Evolutionary conservation across 345 rosid genomes (phyloP).

Genomic region (Eucalyptus urophylla): DNA sequence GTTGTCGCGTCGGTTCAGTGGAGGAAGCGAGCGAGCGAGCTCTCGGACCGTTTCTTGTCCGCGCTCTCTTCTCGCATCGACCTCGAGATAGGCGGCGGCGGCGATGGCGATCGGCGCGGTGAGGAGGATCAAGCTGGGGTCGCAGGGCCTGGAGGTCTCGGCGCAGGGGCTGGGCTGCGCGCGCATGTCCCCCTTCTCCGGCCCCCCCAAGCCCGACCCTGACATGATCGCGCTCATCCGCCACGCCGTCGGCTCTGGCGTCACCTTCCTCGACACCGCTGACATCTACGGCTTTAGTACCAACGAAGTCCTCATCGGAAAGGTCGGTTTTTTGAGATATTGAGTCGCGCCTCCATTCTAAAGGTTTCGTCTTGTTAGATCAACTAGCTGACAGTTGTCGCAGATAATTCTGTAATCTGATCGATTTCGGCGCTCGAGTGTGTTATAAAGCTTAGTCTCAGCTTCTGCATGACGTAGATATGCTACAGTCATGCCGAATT

Average conservation of each 20-base stretch:
- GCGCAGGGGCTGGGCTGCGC: not conserved
- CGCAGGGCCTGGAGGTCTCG: not conserved
- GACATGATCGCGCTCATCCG: conserved; percentile 42
- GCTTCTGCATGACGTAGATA: not conserved
- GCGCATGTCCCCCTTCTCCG: conserved; percentile 34
- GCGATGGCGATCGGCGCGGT: not conserved
- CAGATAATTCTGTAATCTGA: not conserved
- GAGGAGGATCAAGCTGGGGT: not conserved
- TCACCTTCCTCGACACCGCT: conserved; percentile 39
- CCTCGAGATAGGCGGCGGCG: not conserved
- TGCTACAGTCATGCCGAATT: not conserved
- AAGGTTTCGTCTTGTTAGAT: too few species aligned
- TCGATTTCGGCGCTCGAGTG: not conserved
- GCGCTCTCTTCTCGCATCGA: not conserved
- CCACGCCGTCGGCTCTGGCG: conserved; percentile 28
- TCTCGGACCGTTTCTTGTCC: not conserved
- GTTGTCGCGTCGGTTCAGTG: not conserved
- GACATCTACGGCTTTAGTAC: conserved; percentile 23
- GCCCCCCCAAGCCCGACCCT: conserved; percentile 31
- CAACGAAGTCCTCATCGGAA: not conserved
- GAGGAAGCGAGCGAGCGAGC: not conserved
- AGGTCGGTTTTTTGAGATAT: not conserved
- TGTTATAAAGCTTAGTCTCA: not conserved
- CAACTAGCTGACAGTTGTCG: too few species aligned
- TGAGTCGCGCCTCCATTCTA: too few species aligned